Evolutionary conservation across 2,329 filamentous ascomycete species (phyloP), one percentile per base, ranked within the genome.

Genomic region (Orbilia javanica): DNA sequence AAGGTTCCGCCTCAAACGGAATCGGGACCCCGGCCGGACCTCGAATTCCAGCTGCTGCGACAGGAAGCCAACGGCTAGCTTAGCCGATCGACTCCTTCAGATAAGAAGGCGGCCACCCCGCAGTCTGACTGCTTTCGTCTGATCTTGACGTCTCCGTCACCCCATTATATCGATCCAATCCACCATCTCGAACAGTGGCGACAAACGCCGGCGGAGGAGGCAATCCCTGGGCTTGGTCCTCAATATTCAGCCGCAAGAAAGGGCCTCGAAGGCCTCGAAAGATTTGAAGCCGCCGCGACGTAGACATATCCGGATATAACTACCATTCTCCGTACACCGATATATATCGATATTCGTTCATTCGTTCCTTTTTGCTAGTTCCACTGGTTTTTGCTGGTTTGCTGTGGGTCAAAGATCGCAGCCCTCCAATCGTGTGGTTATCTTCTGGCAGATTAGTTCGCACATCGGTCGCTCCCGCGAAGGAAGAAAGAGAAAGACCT

Each of bases 111-210:
- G 42, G 34, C 48, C 60, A 48, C 69, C 69, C 69, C 69, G 60
- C 69, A 73, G 50, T 48, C 44, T n/a, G 48, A 29, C 39, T 60
- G 42, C 48, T 15, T 70, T 48, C 66, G 46, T 70, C 52, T 34
- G 57, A 64, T 72, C 46, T 55, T 53, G 31, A 52, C 20, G 50
- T 48, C 53, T 42, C 68, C 68, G n/a, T 73, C 60, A 48, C 34
- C 60, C 63, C 50, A 71, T 25, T 25, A 34, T 60, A 44, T 18
- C n/a, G 25, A 62, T 39, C 18, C 15, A n/a, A 53, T 27, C 48
- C 25, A 55, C 18, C 34, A 22, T 5, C 34, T 29, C 25, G 22
- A 42, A 29, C 34, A 20, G 46, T 52, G 34, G 48, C 48, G 31
- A 48, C 36, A 42, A 60, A 11, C 55, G 27, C 13, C 55, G 55